Percentiles rank a stretch among this genome's conserved stretches.
phyloP scores from a whole-genome alignment of 768 basidiomycete species.

The Phylloporus arenicola region DNA sequence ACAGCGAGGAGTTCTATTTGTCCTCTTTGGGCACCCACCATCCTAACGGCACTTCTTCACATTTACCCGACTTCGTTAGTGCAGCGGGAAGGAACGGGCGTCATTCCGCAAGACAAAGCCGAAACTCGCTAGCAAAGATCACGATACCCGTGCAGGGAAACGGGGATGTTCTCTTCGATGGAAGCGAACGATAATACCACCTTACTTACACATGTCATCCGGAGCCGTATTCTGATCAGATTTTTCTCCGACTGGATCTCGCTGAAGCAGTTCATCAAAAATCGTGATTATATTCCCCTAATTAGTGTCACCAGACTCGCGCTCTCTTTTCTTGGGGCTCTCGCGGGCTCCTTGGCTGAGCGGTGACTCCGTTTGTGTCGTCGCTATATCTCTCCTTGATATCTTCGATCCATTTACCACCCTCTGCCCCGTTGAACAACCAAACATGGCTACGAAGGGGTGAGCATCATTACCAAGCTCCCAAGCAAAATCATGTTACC shows the following conservation, averaged over 20 bases:
- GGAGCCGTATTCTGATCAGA: slow-evolving; percentile 6
- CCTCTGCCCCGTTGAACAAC: slow-evolving; percentile 81
- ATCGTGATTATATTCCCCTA: background rate
- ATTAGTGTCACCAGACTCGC: slow-evolving; percentile 26
- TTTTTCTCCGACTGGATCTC: background rate
- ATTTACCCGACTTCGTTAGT: slow-evolving; percentile 60
- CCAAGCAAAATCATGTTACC: slow-evolving; percentile 36
- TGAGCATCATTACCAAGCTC: slow-evolving; percentile 4
- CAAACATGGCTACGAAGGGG: slow-evolving; percentile 61
- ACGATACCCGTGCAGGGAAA: slow-evolving; percentile 40
- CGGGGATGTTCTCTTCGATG: slow-evolving; percentile 58
- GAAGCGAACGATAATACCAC: slow-evolving; percentile 41
- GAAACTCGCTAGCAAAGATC: slow-evolving; percentile 22
- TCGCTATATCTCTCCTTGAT: slow-evolving; percentile 33
- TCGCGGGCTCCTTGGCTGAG: slow-evolving; percentile 5
- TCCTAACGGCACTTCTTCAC: slow-evolving; percentile 41
- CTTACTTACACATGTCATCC: slow-evolving; percentile 15
- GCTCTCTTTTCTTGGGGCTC: slow-evolving; percentile 18
- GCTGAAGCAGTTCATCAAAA: background rate
- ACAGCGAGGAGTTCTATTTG: slow-evolving; percentile 63
- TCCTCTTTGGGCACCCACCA: slow-evolving; percentile 49
- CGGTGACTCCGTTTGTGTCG: background rate
- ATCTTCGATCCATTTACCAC: slow-evolving; percentile 66
- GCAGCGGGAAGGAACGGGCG: slow-evolving; percentile 39
- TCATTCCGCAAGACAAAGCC: slow-evolving; percentile 23